phyloP scores from a whole-genome alignment of 345 rosid species.

The Pelargonium nanum region DNA sequence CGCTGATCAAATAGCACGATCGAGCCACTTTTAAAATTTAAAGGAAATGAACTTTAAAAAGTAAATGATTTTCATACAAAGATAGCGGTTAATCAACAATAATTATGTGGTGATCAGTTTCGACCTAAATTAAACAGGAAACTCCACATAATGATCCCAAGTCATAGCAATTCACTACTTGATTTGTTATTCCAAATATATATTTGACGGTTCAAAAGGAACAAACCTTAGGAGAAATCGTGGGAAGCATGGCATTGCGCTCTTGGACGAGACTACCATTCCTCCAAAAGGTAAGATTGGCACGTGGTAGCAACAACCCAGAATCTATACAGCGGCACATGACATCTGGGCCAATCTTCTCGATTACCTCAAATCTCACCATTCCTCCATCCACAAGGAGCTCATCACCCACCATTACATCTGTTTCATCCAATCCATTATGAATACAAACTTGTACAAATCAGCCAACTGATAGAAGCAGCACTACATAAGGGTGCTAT shows the following conservation, averaged over 20 bases:
- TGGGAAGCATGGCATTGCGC: conserved; percentile 97
- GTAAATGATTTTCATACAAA: too few species aligned
- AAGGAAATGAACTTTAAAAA: too few species aligned
- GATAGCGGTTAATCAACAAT: too few species aligned
- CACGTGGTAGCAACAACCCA: conserved; percentile 90
- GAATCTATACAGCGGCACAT: conserved; percentile 91
- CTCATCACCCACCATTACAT: conserved; percentile 88
- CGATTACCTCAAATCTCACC: conserved; percentile 97
- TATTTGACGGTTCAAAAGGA: not conserved
- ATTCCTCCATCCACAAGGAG: conserved; percentile 98
- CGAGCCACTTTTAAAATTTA: not conserved
- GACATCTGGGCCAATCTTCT: conserved; percentile 96
- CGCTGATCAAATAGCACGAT: not conserved
- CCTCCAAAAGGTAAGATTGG: conserved; percentile 98
- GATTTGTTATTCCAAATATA: not conserved
- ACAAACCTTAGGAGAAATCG: conserved; percentile 84
- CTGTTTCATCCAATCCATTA: conserved; percentile 20
- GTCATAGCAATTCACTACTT: not conserved
- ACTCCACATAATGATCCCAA: not conserved
- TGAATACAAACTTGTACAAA: not conserved
- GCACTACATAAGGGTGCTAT: not conserved
- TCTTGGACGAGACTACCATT: conserved; percentile 93
- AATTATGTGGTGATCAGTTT: not conserved
- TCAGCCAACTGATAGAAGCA: not conserved
- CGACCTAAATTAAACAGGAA: not conserved